Percentiles rank a stretch among this genome's conserved stretches.
Evolutionary conservation across 1,139 yeast genomes (phyloP).

Genomic region (Saccharomyces hybrid): DNA sequence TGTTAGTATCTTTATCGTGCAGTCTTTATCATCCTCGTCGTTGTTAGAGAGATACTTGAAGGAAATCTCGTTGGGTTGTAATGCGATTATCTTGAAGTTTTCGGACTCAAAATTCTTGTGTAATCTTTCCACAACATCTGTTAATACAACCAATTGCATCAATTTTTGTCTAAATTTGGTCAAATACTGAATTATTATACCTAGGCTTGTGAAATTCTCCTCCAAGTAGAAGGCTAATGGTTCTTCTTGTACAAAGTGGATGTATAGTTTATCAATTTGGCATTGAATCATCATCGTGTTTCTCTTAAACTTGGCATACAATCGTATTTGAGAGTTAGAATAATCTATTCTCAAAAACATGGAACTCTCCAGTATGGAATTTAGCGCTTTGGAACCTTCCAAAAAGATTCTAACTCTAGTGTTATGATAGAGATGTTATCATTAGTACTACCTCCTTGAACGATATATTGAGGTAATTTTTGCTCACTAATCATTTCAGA

Average conservation of each 20-base stretch:
- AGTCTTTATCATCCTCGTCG: conserved; percentile 23
- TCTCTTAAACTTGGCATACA: conserved; percentile 29
- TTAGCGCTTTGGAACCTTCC: conserved; percentile 26
- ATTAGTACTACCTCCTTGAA: conserved; percentile 7
- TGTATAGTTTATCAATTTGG: conserved; percentile 27
- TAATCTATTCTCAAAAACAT: conserved; percentile 30
- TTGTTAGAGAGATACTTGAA: conserved; percentile 29
- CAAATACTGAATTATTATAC: conserved; percentile 25
- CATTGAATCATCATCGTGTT: conserved; percentile 28
- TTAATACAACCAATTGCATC: conserved; percentile 29
- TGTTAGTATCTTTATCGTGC: conserved; percentile 28
- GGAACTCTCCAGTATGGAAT: conserved; percentile 26
- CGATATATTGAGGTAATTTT: conserved; percentile 21
- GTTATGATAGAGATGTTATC: conserved; percentile 20
- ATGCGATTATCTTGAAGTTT: conserved; percentile 26
- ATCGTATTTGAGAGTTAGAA: conserved; percentile 24
- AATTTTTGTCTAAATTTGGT: conserved; percentile 29
- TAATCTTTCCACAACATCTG: conserved; percentile 31
- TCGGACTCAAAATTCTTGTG: conserved; percentile 30
- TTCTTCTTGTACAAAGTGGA: conserved; percentile 25
- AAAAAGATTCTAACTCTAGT: conserved; percentile 27
- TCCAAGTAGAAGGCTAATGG: conserved; percentile 25
- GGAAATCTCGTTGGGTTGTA: conserved; percentile 31
- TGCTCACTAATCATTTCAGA: conserved; percentile 10
- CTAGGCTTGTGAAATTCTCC: conserved; percentile 26